Conservation (phyloP, 2,329 filamentous ascomycete species). For the Colletotrichum melonis region DNA sequence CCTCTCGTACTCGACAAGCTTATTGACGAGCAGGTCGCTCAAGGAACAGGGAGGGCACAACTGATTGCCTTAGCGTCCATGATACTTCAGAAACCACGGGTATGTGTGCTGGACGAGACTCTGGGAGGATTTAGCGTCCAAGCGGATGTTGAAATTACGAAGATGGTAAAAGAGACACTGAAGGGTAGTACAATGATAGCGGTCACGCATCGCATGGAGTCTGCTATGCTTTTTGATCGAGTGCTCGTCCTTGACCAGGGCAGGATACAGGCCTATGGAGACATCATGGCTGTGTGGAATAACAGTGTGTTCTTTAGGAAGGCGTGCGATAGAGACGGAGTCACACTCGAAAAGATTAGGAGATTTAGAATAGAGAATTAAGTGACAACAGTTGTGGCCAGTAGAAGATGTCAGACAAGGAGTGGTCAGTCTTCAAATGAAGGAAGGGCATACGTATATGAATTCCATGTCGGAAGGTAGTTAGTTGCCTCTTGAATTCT, state of each 20-base stretch:
- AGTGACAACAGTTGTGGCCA: background rate
- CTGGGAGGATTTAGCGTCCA: background rate
- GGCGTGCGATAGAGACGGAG: background rate
- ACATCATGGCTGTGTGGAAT: background rate
- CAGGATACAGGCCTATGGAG: background rate
- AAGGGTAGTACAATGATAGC: background rate
- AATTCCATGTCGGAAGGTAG: too few species aligned
- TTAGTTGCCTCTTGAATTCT: too few species aligned
- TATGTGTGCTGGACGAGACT: background rate
- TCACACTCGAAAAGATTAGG: background rate
- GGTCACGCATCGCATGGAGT: background rate
- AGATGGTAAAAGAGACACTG: background rate
- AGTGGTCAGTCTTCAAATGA: too few species aligned
- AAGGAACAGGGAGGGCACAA: background rate
- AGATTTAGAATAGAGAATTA: background rate
- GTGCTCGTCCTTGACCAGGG: constrained; percentile 3
- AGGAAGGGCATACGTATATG: too few species aligned
- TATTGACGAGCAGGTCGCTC: background rate
- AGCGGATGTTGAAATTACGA: background rate
- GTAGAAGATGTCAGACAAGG: too few species aligned
- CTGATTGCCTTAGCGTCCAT: background rate
- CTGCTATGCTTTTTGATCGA: background rate
- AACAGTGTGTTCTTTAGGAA: background rate
- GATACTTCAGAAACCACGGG: background rate
- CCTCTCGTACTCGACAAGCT: background rate